Evolutionary conservation across 1,284 basidiomycete species (phyloP), one percentile per base, ranked within the genome.

Genomic region (Boletus smithii): DNA sequence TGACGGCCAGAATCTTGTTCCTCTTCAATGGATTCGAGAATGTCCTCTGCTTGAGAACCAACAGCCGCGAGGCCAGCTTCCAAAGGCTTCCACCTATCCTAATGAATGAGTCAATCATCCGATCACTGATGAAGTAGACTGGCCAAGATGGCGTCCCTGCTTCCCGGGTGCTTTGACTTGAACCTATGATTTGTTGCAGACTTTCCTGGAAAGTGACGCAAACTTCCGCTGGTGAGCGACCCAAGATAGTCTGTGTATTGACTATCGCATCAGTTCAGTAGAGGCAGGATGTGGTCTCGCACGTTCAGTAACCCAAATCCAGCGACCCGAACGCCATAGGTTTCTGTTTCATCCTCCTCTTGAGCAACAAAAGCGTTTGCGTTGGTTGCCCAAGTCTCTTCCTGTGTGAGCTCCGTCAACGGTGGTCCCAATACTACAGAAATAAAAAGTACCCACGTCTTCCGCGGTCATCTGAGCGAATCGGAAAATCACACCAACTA

Each of bases 301-400:
- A 95, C 91, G 32, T 79, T 77, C 33, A 97, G 71, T 23, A 97
- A 68, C 60, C 97, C 95, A 56, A 93, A 85, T 4, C 86, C 85
- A 5, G 89, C 86, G 9, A 91, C 80, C 31, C 95, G 81, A 36
- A 94, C 77, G 51, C 88, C 89, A 63, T 92, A 95, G 0, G 77
- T 66, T 42, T 89, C 79, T 1, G 85, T 85, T 55, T 97, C 93
- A 57, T 97, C 95, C 53, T 97, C 92, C 61, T 97, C 95, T 59
- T 97, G 92, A 18, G 88, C 87, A 20, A 98, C 85, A 63, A 98
- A 98, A 3, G 88, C 83, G 56, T 97, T 95, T 1, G 91, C 83
- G 60, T 97, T 89, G 45, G 74, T 81, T 4, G 81, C 80, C 95
- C 95, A 98, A 32, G 83, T 87, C 42, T 95, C 92, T 65, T 95